phyloP scores from a whole-genome alignment of 148 eudicot species.

The Polygonum maritimum region DNA sequence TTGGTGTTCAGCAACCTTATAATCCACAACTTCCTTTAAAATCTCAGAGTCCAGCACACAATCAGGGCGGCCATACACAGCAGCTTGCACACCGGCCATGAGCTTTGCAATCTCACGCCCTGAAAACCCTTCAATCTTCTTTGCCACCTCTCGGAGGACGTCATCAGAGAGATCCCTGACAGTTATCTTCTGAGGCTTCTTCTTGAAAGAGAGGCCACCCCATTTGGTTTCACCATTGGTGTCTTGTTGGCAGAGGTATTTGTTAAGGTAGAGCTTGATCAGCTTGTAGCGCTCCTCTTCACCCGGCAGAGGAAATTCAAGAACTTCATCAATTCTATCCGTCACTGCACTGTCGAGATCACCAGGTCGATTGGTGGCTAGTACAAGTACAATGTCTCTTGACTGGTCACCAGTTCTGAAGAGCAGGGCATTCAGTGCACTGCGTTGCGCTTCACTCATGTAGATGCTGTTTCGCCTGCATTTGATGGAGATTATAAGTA shows the following conservation, averaged over 20 bases:
- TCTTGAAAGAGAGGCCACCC: constrained; percentile 44
- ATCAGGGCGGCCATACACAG: constrained; percentile 83
- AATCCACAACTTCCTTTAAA: constrained; percentile 79
- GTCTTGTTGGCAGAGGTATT: constrained; percentile 41
- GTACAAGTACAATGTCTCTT: constrained; percentile 87
- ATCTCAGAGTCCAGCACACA: constrained; percentile 70
- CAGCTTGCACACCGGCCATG: constrained; percentile 92
- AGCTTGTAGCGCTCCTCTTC: constrained; percentile 86
- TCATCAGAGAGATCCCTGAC: constrained; percentile 67
- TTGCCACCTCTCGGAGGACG: constrained; percentile 68
- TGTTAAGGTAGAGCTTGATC: constrained; percentile 66
- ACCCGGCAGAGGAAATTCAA: constrained; percentile 87
- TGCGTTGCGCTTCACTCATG: constrained; percentile 97
- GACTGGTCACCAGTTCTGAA: constrained; percentile 97
- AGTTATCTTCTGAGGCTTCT: constrained; percentile 47
- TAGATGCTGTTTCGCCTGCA: constrained; percentile 83
- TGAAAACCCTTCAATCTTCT: constrained; percentile 79
- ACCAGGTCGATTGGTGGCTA: constrained; percentile 89
- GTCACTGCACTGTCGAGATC: constrained; percentile 92
- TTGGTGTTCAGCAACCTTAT: constrained; percentile 85
- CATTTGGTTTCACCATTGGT: constrained; percentile 28
- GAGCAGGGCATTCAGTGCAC: constrained; percentile 88
- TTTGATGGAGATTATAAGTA: not conserved
- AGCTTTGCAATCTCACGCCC: constrained; percentile 97
- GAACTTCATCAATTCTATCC: constrained; percentile 89